These are phyloP conservation scores for Lentinula sp. DNA, from an alignment of 768 basidiomycete species.

Conservation along the genomic window DNA sequence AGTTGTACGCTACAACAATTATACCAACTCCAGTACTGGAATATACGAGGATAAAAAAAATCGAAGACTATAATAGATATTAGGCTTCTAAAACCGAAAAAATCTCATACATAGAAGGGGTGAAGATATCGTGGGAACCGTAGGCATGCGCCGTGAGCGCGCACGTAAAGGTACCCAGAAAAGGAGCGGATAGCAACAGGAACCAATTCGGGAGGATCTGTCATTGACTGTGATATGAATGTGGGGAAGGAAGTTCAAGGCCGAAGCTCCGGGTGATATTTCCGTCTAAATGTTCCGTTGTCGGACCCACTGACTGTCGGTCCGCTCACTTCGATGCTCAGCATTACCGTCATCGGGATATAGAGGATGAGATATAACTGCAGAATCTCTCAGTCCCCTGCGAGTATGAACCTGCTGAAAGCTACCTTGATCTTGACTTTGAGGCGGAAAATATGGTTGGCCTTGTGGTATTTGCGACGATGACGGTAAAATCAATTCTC, in stretches of 20 bases:
- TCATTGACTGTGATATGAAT: slow-evolving; percentile 35
- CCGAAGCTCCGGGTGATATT: not conserved
- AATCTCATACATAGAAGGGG: not conserved
- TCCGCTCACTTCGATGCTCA: not conserved
- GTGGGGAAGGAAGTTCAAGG: slow-evolving; percentile 27
- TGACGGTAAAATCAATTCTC: slow-evolving; percentile 3
- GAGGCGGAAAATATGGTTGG: not conserved
- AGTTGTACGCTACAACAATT: slow-evolving; percentile 1
- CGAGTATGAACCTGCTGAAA: not conserved
- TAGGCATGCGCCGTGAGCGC: slow-evolving; percentile 43
- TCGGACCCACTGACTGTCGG: not conserved
- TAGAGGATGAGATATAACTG: not conserved
- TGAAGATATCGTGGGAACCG: slow-evolving; percentile 35
- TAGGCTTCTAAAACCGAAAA: not conserved
- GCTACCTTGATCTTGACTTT: not conserved
- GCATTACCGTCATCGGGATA: not conserved
- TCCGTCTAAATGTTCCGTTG: slow-evolving; percentile 1
- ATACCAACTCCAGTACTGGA: not conserved
- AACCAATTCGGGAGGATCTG: slow-evolving; percentile 36
- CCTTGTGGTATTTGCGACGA: not conserved
- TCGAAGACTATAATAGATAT: not conserved
- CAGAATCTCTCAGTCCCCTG: not conserved
- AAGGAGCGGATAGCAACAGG: slow-evolving; percentile 46
- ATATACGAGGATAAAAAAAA: not conserved
- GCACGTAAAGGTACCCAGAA: slow-evolving; percentile 34